Evolutionary conservation across 352 stramenopile species (phyloP).

Genomic region (Sclerospora graminicola): DNA sequence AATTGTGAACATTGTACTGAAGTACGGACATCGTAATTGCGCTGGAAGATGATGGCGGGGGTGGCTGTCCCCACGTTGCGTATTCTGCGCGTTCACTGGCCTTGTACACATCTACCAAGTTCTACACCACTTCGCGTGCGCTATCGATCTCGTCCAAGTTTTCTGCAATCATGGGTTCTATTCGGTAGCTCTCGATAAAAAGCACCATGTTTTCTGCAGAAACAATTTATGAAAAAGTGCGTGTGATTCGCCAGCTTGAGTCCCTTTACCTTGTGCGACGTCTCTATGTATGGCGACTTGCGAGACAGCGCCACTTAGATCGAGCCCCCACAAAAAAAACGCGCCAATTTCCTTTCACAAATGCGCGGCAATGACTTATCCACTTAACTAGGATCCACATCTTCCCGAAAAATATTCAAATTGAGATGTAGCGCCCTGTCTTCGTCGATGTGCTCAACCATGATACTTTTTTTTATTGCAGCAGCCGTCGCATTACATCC

Average conservation of each 20-base stretch:
- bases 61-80: too few species aligned
- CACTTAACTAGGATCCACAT: conserved; percentile 95
- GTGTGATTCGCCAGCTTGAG: conserved; percentile 99
- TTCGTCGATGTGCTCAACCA: conserved; percentile 96
- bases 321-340: conserved; percentile 98
- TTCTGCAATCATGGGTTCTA: conserved; percentile 95
- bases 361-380: too few species aligned
- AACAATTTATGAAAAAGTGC: conserved; percentile 84
- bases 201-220: conserved; percentile 95
- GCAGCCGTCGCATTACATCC: too few species aligned
- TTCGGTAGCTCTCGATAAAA: conserved; percentile 98
- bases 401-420: conserved; percentile 99
- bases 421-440: conserved; percentile 98
- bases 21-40: conserved; percentile 40
- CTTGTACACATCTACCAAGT: too few species aligned
- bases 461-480: conserved; percentile 99
- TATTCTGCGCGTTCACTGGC: too few species aligned
- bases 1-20: too few species aligned
- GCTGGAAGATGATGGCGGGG: conserved; percentile 13
- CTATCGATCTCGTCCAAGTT: too few species aligned
- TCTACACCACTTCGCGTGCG: too few species aligned
- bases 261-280: conserved; percentile 93
- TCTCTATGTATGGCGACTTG: too few species aligned
- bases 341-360: too few species aligned
- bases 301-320: conserved; percentile 98